phyloP scores from a whole-genome alignment of 2,329 filamentous ascomycete species.

The Alternaria ventricosa region DNA sequence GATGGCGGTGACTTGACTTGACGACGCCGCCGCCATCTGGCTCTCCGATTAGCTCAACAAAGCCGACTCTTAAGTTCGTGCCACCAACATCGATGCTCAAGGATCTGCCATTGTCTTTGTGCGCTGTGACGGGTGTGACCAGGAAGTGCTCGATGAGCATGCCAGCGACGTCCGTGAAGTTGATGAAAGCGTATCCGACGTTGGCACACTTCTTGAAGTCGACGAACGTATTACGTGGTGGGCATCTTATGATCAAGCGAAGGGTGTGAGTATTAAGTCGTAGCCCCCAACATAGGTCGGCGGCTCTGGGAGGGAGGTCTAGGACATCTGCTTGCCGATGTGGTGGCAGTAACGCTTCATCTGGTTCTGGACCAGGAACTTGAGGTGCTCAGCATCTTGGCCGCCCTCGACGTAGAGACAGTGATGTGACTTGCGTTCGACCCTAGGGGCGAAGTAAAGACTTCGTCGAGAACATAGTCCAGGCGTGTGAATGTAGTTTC shows the following conservation, averaged over 20 bases:
- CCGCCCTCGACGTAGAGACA: slow-evolving; percentile 34
- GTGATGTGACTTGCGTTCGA: slow-evolving; percentile 22
- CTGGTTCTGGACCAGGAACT: slow-evolving; percentile 30
- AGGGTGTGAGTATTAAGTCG: slow-evolving; percentile 18
- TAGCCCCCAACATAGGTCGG: slow-evolving; percentile 17
- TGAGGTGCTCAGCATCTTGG: slow-evolving; percentile 31
- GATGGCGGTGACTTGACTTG: no score
- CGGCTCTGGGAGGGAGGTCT: slow-evolving; percentile 20
- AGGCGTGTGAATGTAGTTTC: background rate
- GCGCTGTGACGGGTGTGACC: slow-evolving; percentile 48
- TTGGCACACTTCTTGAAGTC: no score
- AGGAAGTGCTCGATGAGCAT: slow-evolving; percentile 46
- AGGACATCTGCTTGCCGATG: slow-evolving; percentile 11
- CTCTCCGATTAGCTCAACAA: slow-evolving; percentile 66
- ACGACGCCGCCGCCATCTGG: slow-evolving; percentile 45
- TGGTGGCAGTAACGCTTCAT: slow-evolving; percentile 36
- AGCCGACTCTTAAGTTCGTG: slow-evolving; percentile 72
- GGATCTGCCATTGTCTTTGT: slow-evolving; percentile 63
- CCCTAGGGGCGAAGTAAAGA: slow-evolving; percentile 21
- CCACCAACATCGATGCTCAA: slow-evolving; percentile 63
- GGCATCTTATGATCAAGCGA: slow-evolving; percentile 30
- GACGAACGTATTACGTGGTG: background rate
- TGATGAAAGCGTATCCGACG: slow-evolving; percentile 23
- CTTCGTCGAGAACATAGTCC: background rate
- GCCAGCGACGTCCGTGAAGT: background rate